Percentiles rank a stretch among this genome's conserved stretches.
Conservation (phyloP, 2,329 filamentous ascomycete species). For the Phialophora expanda region DNA sequence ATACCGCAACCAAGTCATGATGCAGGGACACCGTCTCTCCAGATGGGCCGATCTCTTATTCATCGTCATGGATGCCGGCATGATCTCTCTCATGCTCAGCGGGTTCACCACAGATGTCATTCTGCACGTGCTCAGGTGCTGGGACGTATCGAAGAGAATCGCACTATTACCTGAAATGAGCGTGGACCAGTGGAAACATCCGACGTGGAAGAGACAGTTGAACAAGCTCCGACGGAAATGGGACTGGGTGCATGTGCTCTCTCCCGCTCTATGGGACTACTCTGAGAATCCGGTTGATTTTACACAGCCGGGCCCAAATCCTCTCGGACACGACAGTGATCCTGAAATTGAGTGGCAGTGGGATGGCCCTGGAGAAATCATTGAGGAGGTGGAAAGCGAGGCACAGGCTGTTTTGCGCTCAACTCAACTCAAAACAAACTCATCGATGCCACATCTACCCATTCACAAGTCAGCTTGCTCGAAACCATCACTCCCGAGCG, state of each 20-base stretch:
- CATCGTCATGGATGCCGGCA: constrained; percentile 82
- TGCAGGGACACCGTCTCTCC: constrained; percentile 63
- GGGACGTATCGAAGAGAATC: constrained; percentile 85
- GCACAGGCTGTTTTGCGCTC: constrained; percentile 35
- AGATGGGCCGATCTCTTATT: constrained; percentile 88
- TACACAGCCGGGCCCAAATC: constrained; percentile 47
- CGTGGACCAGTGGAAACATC: constrained; percentile 85
- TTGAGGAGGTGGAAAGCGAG: constrained; percentile 38
- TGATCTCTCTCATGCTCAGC: constrained; percentile 83
- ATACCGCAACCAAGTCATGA: constrained; percentile 36
- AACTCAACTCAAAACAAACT: constrained; percentile 16
- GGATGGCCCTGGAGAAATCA: constrained; percentile 38
- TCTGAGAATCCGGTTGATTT: constrained; percentile 57
- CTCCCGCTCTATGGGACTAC: constrained; percentile 80
- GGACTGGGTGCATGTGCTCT: constrained; percentile 83
- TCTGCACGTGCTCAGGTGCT: constrained; percentile 79
- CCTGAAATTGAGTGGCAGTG: constrained; percentile 43
- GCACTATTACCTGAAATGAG: constrained; percentile 89
- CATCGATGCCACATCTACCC: constrained; percentile 42
- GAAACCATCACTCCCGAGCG: constrained; percentile 67
- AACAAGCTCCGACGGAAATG: constrained; percentile 82
- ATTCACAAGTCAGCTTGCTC: constrained; percentile 44
- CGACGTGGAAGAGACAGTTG: constrained; percentile 84
- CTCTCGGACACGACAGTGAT: constrained; percentile 19
- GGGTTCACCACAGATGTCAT: constrained; percentile 82